Evolutionary conservation across 768 basidiomycete species (phyloP), one percentile per base, ranked within the genome.

Genomic region (Cyclocybe aegerita): DNA sequence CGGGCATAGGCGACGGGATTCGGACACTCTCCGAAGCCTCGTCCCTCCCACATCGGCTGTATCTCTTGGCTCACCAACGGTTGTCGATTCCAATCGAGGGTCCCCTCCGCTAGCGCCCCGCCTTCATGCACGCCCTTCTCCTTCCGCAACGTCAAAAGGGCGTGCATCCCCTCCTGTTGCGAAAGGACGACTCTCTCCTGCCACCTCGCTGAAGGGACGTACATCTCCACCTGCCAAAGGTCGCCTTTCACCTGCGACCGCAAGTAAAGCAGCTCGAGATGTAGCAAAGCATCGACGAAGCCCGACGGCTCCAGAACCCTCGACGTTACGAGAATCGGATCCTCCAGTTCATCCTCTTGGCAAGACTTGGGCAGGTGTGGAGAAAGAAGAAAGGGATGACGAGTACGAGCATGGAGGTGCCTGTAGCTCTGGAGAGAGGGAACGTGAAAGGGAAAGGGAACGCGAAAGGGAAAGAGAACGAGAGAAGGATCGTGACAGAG

Each of bases 1-100:
- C 56, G 67, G 65, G 2, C 89, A 91, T 62, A 77, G 73, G 58
- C 82, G 89, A 43, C 79, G 82, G 23, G 88, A 90, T 50, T 90
- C 89, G 0, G 89, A 92, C 54, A 90, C 89, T 0, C 69, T 90
- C 29, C 86, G 85, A 9, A 62, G 58, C 31, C 39, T 78, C 6
- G 64, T 70, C 10, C 71, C 72, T 14, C 68, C 69, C 12, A 67
- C 69, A 8, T 40, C 68, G 32, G 62, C 57, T n/a, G 42, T 42
- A 15, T 46, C 50, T 15, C 52, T 67, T 16, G 63, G 70, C n/a
- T 79, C 79, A 8, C 86, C 86, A 1, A 85, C 86, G 1, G 75
- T 75, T 4, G 72, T 82, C 15, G 80, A 83, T 16, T 57, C 59
- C 1, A 48, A 61, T 44, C 54, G 61, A 40, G 45, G 40, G 1